These are phyloP conservation scores for Pleurotus tuber-regium DNA, from an alignment of 768 basidiomycete genomes.

Conservation along the genomic window DNA sequence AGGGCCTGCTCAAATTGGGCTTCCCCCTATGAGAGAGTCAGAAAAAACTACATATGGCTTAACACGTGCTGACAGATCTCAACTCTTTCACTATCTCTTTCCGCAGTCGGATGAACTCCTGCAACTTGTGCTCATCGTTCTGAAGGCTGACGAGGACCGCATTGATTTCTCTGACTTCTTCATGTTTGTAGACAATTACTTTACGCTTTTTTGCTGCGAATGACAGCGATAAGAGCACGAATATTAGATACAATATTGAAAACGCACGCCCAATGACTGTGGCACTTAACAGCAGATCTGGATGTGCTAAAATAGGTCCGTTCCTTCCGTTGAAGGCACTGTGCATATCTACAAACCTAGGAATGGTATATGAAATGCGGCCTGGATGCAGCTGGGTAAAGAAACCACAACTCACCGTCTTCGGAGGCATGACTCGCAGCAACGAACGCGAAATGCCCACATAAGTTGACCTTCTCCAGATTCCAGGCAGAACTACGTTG, in stretches of 20 bases:
- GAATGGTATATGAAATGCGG: neutral
- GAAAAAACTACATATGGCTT: neutral
- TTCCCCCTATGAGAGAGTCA: no score
- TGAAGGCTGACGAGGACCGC: neutral
- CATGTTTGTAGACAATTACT: neutral
- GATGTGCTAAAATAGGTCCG: no score
- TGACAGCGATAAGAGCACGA: neutral
- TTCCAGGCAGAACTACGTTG: conserved; percentile 15
- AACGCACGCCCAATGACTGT: neutral
- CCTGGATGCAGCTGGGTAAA: no score
- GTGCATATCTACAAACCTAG: neutral
- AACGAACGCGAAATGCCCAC: conserved; percentile 17
- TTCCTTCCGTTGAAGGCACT: neutral
- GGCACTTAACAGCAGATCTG: neutral
- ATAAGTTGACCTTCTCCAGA: conserved; percentile 12
- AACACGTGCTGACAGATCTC: neutral
- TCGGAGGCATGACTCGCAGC: conserved; percentile 14
- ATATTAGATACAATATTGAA: neutral
- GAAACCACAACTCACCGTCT: conserved; percentile 12
- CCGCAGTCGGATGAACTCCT: conserved; percentile 11
- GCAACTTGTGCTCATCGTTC: neutral
- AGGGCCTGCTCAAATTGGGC: no score
- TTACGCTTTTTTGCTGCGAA: neutral
- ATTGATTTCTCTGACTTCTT: neutral
- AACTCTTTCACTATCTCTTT: conserved; percentile 16